Evolutionary conservation across 495 filamentous ascomycete species (phyloP), one percentile per base, ranked within the genome.

Genomic region (Ramalina peruviana): DNA sequence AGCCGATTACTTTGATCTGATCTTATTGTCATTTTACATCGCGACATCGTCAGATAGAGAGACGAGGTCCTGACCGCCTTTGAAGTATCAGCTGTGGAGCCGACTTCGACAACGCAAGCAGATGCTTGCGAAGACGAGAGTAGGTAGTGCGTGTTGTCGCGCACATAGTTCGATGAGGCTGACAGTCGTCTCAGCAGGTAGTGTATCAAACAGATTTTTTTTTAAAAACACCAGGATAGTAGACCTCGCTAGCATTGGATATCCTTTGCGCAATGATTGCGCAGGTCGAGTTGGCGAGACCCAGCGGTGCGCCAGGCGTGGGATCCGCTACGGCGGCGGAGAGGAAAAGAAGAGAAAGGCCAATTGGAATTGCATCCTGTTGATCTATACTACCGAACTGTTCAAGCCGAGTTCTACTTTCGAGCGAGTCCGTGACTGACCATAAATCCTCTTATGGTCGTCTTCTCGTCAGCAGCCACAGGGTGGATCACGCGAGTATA

Each of bases 101-200:
- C 30, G n/a, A 55, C 53, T 25, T 55, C 55, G 21, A 58, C 47
- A 4, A 56, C 53, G 38, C 55, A 58, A 9, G 38, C 16, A 0
- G 55, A 46, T 2, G 41, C 39, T 26, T 54, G 36, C 4, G 45
- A 25, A 10, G 54, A 57, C 7, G 54, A 49, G 17, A n/a, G 47
- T 36, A 49, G 30, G 26, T 26, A 57, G 26, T 57, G 53, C 10
- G 55, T 23, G 40, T n/a, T 57, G 20, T 55, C 54, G 21, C 40
- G 9, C 1, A 42, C 40, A 42, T 42, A 42, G 40, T 42, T 42
- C 9, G 21, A 15, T 4, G 40, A 42, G 40, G 17, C 40, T 42
- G 40, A n/a, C 17, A n/a, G 21, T 6, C 9, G 21, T 33, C 30
- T 42, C 40, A 42, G 40, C 21, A 7, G 15, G 2, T 1, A 6